Percentiles rank a stretch among this genome's conserved stretches.
Conservation (phyloP, 2,329 filamentous ascomycete genomes). For the Aspergillus calidoustus region DNA sequence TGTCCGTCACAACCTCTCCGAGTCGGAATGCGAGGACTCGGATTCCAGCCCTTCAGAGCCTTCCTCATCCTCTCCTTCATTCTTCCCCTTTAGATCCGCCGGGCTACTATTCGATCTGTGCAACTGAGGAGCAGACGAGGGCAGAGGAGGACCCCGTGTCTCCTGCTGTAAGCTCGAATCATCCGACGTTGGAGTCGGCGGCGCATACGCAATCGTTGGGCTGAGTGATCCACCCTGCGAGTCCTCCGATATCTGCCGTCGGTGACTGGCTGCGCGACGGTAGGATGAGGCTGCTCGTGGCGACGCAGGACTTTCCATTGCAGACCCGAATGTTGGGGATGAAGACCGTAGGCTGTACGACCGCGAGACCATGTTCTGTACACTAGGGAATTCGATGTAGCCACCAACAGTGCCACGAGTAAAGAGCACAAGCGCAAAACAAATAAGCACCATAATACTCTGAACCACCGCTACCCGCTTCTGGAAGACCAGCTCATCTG, state of each 20-base stretch:
- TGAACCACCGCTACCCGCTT: slow-evolving; percentile 95
- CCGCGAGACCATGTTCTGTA: slow-evolving; percentile 52
- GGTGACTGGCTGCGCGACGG: slow-evolving; percentile 30
- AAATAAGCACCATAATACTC: slow-evolving; percentile 82
- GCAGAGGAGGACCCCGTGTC: slow-evolving; percentile 18
- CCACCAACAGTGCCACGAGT: slow-evolving; percentile 48
- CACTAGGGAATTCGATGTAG: slow-evolving; percentile 52
- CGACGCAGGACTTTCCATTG: slow-evolving; percentile 44
- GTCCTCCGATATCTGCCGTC: slow-evolving; percentile 42
- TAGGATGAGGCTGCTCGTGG: slow-evolving; percentile 40
- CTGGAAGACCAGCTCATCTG: slow-evolving; percentile 83
- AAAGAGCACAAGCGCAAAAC: slow-evolving; percentile 86
- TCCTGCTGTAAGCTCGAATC: slow-evolving; percentile 25
- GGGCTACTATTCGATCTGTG: slow-evolving; percentile 40
- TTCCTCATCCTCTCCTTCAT: slow-evolving; percentile 18
- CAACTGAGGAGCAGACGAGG: slow-evolving; percentile 25
- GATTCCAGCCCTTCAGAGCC: not conserved
- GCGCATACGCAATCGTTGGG: slow-evolving; percentile 42
- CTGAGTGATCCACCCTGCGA: slow-evolving; percentile 35
- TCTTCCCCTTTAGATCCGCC: slow-evolving; percentile 30
- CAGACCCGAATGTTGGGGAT: slow-evolving; percentile 40
- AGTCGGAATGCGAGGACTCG: slow-evolving; percentile 10
- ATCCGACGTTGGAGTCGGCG: slow-evolving; percentile 45
- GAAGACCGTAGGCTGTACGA: slow-evolving; percentile 49
- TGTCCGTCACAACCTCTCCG: slow-evolving; percentile 7